Base-by-base conservation (phyloP, 1,284 basidiomycete species). In the Moesziomyces aphidis region DNA sequence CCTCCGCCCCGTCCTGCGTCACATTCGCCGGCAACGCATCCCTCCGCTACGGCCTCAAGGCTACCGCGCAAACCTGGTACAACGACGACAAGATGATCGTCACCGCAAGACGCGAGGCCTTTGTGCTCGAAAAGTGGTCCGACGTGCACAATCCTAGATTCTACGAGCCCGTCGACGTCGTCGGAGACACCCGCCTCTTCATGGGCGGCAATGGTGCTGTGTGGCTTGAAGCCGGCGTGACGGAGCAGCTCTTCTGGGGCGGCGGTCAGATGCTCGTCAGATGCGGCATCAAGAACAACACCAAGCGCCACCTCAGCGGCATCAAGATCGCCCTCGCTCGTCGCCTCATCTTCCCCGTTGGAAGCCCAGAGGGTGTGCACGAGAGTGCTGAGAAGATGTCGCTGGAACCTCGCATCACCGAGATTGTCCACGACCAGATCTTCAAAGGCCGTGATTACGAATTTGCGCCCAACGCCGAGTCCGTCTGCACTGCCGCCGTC, bases 161-260 rank as follows among this genome's bases (percentile, higher is more conserved):
- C 54, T 49, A 50, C 23, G 61, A 78, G 55, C 78, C 79, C 11
- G 55, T 78, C 49, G 77, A 82, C 36, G 76, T 61, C 13, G 71
- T 82, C 6, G 79, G 69, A 7, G 80, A 82, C 26, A 81, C 80
- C 21, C 65, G 78, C 9, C 62, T 82, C 26, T 82, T 82, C 63
- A 81, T 82, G 77, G 80, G 80, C 4, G 80, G 80, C 31, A 76
- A 70, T 21, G 79, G 80, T 34, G 76, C 73, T 23, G 72, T 82
- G 22, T 82, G 79, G 79, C 70, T 82, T 46, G 80, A 82, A 47
- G 80, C 80, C 22, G 73, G 73, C 24, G 59, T 82, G 19, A 45
- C 58, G 3, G 67, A 78, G 43, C 66, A 69, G 50, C 70, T 82
- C 50, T 81, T 79, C 61, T 71, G 72, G 61, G 71, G 70, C 10